Percentiles rank a stretch among this genome's conserved stretches.
Evolutionary conservation across 192 early-diverging fungal genomes (phyloP).

Genomic region (Coemansia sp.): DNA sequence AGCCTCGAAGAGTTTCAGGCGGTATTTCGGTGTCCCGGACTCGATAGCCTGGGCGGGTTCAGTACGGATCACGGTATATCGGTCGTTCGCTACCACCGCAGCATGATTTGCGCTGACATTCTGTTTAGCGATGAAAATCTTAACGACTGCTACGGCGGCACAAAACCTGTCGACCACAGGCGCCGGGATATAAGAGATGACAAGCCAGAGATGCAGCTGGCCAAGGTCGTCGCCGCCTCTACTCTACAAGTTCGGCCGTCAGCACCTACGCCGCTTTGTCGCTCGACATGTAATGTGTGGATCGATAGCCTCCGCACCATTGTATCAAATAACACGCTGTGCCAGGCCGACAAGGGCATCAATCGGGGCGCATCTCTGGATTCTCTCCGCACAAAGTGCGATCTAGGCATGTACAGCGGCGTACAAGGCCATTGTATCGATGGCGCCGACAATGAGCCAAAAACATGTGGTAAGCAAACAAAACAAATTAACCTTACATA

Average conservation of each 20-base stretch:
- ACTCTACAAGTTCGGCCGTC: constrained; percentile 19
- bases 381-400: constrained; percentile 49
- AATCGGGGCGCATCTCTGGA: constrained; percentile 46
- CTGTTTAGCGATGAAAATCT: constrained; percentile 48
- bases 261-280: constrained; percentile 41
- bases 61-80: constrained; percentile 47
- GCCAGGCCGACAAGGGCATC: constrained; percentile 42
- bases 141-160: constrained; percentile 43
- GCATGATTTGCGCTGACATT: constrained; percentile 55
- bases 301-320: constrained; percentile 47
- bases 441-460: constrained; percentile 52
- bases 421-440: constrained; percentile 36
- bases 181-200: constrained; percentile 18
- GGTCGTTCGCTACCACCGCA: constrained; percentile 52
- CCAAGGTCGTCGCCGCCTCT: constrained; percentile 37
- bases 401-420: constrained; percentile 32
- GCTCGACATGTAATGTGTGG: constrained; percentile 50
- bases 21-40: constrained; percentile 52
- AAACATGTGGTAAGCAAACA: constrained; percentile 55
- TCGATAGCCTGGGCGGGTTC: constrained; percentile 54
- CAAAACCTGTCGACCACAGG: constrained; percentile 3
- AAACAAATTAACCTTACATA: neutral
- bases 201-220: constrained; percentile 30
- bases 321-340: constrained; percentile 44
- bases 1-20: constrained; percentile 56